These are phyloP conservation scores for Microbotryum intermedium DNA, from an alignment of 1,284 basidiomycete genomes.

Conservation along the genomic window DNA sequence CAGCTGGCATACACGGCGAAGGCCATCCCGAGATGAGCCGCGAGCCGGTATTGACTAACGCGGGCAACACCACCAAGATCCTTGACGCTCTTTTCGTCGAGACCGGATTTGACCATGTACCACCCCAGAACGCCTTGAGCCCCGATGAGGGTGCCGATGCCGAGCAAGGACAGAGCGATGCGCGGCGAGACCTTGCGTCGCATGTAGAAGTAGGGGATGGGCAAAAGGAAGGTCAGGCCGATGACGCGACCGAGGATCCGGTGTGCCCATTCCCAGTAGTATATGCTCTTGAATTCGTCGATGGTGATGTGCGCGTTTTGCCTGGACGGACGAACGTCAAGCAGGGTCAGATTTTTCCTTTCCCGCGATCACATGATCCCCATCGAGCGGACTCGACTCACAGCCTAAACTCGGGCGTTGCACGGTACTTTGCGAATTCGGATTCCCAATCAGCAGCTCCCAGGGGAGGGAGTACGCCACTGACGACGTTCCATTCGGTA, in stretches of 20 bases:
- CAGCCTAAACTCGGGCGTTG: conserved; percentile 91
- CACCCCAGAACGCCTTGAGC: conserved; percentile 80
- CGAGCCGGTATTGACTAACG: conserved; percentile 93
- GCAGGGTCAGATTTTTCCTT: not conserved
- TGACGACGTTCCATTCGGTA: conserved; percentile 93
- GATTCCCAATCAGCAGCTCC: conserved; percentile 67
- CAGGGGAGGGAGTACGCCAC: conserved; percentile 78
- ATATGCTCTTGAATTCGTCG: conserved; percentile 91
- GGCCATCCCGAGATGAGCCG: conserved; percentile 85
- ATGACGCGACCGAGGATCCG: conserved; percentile 86
- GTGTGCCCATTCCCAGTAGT: conserved; percentile 98
- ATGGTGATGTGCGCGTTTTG: conserved; percentile 80
- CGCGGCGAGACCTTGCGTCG: conserved; percentile 47
- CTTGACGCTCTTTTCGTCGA: conserved; percentile 55
- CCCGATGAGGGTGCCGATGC: conserved; percentile 35
- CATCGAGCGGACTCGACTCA: conserved; percentile 44
- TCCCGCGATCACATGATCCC: not conserved
- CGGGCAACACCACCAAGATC: conserved; percentile 79
- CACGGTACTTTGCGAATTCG: conserved; percentile 93
- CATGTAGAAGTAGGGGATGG: conserved; percentile 64
- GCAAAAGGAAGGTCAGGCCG: conserved; percentile 54
- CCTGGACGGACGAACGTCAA: conserved; percentile 42
- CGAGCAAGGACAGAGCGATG: conserved; percentile 25
- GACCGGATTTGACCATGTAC: conserved; percentile 99
- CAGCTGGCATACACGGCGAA: conserved; percentile 85